Evolutionary conservation across 345 rosid genomes (phyloP).

Genomic region (Bretschneidera sinensis): DNA sequence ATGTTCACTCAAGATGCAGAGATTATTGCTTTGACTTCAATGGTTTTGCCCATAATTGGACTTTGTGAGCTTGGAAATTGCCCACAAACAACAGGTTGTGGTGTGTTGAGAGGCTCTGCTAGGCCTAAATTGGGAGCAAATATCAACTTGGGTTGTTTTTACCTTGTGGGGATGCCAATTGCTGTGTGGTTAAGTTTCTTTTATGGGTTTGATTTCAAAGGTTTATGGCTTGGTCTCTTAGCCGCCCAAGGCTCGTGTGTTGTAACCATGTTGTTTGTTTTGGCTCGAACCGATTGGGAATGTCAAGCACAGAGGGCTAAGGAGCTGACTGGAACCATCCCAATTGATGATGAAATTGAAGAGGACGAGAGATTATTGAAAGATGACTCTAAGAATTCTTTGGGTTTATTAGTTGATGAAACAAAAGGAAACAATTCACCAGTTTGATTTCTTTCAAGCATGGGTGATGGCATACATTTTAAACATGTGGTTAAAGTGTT

Average conservation of each 20-base stretch:
- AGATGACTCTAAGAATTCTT: no score
- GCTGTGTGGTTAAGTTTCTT: slow-evolving; percentile 70
- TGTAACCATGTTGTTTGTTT: slow-evolving; percentile 51
- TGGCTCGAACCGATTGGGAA: slow-evolving; percentile 68
- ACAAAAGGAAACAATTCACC: no score
- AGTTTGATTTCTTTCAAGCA: no score
- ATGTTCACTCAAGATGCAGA: slow-evolving; percentile 66
- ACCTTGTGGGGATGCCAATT: slow-evolving; percentile 76
- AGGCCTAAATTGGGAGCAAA: slow-evolving; percentile 82
- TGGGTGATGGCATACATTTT: no score
- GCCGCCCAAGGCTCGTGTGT: slow-evolving; percentile 84
- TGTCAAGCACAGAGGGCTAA: slow-evolving; percentile 51
- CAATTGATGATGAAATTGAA: slow-evolving; percentile 11
- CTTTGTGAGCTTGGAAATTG: slow-evolving; percentile 89
- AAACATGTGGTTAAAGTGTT: no score
- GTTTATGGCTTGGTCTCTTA: slow-evolving; percentile 76
- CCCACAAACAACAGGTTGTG: slow-evolving; percentile 83
- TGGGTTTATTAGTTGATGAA: no score
- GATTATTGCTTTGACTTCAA: slow-evolving; percentile 55
- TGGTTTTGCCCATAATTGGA: slow-evolving; percentile 74
- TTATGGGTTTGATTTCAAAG: slow-evolving; percentile 55
- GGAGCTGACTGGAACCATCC: slow-evolving; percentile 32
- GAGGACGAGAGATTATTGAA: neutral
- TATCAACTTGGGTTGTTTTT: slow-evolving; percentile 79
- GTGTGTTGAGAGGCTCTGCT: slow-evolving; percentile 78